These are phyloP conservation scores for Parastagonospora nodorum DNA, from an alignment of 2,329 filamentous ascomycete genomes.

Conservation along the genomic window DNA sequence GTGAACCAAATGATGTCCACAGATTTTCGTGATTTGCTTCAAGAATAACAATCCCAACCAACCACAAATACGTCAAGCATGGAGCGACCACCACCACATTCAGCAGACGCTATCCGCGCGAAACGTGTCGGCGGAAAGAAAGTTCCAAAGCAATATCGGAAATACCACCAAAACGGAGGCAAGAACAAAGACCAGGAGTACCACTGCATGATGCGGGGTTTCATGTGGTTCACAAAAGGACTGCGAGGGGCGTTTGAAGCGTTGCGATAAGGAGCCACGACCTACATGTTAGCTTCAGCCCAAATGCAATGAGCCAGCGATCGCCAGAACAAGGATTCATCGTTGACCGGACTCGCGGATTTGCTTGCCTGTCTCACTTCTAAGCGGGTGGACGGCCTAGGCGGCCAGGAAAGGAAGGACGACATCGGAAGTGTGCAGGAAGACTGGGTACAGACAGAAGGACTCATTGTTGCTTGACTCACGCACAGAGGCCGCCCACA, in stretches of 20 bases:
- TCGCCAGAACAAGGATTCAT: neutral
- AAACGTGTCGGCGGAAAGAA: slow-evolving; percentile 21
- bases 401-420: too few species aligned
- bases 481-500: too few species aligned
- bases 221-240: neutral
- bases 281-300: too few species aligned
- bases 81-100: slow-evolving; percentile 20
- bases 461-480: too few species aligned
- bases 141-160: slow-evolving; percentile 22
- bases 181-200: slow-evolving; percentile 10
- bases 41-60: neutral
- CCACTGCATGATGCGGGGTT: slow-evolving; percentile 7
- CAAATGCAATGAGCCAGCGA: neutral
- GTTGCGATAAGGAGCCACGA: neutral
- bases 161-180: slow-evolving; percentile 11
- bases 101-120: slow-evolving; percentile 16
- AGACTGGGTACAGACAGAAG: too few species aligned
- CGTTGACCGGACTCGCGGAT: neutral
- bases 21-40: neutral
- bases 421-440: too few species aligned
- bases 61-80: slow-evolving; percentile 2
- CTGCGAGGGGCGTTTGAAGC: slow-evolving; percentile 6
- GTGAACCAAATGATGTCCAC: neutral
- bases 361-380: too few species aligned
- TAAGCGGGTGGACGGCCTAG: too few species aligned